A percentile compares a stretch with the other conserved stretches of the same genome.
Conservation (phyloP, 768 basidiomycete genomes). For the Cyclocybe aegerita region DNA sequence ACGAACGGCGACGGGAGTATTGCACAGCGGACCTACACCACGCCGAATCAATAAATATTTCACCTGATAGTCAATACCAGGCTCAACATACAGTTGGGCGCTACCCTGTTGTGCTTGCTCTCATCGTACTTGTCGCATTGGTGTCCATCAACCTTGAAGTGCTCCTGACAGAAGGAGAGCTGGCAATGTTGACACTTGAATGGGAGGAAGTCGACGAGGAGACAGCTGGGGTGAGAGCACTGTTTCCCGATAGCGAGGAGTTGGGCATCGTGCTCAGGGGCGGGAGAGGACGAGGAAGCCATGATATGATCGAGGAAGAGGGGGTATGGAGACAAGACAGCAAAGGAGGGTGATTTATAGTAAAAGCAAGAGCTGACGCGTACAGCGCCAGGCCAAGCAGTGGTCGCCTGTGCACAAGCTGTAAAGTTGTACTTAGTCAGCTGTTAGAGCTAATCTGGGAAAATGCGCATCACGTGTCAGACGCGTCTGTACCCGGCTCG, state of each 20-base stretch:
- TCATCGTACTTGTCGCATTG: slow-evolving; percentile 71
- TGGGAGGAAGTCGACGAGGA: slow-evolving; percentile 79
- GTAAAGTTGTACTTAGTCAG: slow-evolving; percentile 9
- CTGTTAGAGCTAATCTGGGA: neutral
- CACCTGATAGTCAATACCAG: neutral
- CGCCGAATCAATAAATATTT: slow-evolving; percentile 2
- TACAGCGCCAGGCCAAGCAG: slow-evolving; percentile 8
- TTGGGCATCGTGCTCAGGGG: slow-evolving; percentile 45
- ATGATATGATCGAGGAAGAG: slow-evolving; percentile 14
- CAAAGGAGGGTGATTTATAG: slow-evolving; percentile 12
- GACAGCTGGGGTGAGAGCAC: slow-evolving; percentile 66
- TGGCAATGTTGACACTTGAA: slow-evolving; percentile 85
- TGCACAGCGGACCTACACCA: slow-evolving; percentile 70
- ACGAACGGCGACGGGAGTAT: slow-evolving; percentile 70
- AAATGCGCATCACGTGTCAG: neutral
- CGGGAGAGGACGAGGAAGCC: slow-evolving; percentile 19
- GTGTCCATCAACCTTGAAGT: slow-evolving; percentile 71
- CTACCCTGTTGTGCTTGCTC: slow-evolving; percentile 67
- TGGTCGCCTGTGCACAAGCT: neutral
- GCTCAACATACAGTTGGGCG: slow-evolving; percentile 62
- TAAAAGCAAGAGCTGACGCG: slow-evolving; percentile 22
- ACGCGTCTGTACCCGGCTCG: slow-evolving; percentile 3
- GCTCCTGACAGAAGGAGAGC: slow-evolving; percentile 71
- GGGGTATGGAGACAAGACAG: slow-evolving; percentile 7
- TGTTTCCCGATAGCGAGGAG: slow-evolving; percentile 70